A percentile compares a stretch with the other conserved stretches of the same genome.
Conservation (phyloP, 2,329 filamentous ascomycete species). For the Tothia fuscella region DNA sequence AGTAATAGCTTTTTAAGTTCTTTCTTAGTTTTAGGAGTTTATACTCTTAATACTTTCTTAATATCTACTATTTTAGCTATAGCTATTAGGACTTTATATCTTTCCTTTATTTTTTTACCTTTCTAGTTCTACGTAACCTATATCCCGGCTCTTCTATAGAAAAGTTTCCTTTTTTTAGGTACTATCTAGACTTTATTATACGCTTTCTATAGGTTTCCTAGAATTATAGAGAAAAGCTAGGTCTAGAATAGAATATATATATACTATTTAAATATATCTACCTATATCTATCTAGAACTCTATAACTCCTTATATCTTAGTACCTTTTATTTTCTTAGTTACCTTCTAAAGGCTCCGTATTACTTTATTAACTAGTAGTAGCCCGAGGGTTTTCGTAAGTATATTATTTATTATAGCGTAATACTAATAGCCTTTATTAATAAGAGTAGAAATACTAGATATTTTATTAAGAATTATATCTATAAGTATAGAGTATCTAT, state of each 20-base stretch:
- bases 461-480: constrained; percentile 1
- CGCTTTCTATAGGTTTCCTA: not conserved
- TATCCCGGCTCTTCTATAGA: not conserved
- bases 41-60: not conserved
- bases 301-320: not conserved
- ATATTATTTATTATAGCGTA: not conserved
- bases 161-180: not conserved
- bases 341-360: not conserved
- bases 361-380: not conserved
- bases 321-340: not conserved
- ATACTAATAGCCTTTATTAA: not conserved
- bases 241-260: not conserved
- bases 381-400: not conserved
- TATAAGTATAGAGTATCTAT: not conserved
- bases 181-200: not conserved
- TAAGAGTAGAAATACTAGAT: not conserved
- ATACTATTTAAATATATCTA: not conserved
- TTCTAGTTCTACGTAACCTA: not conserved
- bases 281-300: not conserved
- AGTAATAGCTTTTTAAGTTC: not conserved
- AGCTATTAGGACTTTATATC: not conserved
- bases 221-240: not conserved
- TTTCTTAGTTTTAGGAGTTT: not conserved
- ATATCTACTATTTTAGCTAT: not conserved
- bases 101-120: not conserved